Base-by-base conservation (phyloP, 345 rosid species). In the Gossypium ekmanianum region DNA sequence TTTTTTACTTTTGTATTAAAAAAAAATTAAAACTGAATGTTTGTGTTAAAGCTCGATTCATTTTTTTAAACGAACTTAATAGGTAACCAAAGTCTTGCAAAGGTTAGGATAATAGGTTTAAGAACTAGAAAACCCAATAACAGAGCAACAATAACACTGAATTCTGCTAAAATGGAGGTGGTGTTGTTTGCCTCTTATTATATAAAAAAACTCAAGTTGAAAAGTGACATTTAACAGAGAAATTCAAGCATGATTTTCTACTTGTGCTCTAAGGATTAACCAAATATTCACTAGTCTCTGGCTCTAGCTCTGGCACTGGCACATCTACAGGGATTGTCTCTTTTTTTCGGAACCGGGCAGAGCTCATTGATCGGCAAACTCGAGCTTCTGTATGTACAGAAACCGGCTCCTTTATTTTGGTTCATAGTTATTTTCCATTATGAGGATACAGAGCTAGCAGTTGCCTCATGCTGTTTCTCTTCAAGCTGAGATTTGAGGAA, bases 401-500 rank as follows among this genome's bases (percentile, higher is more conserved):
- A 64, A 73, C 3, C 43, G 11, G 29, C 61, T 43, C 58, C 52
- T 68, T 76, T 71, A 9, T 57, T 57, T 22, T 57, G 27, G 62
- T 58, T 22, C 13, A 7, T 22, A 58, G 11, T 1, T 18, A 17
- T 22, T 58, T 57, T 57, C 16, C 29, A 22, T 58, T 24, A 58
- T 0, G 29, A 3, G 9, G 16, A 10, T 43, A 24, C 73, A n/a
- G 65, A 63, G 57, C 77, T 71, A 43, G 51, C 75, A 20, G 81
- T 74, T 75, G 79, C 81, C 34, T 73, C 81, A 4, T 83, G 74
- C 64, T 84, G 80, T 76, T 89, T 85, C 78, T 86, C 93, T n/a
- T 83, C 74, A 63, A 91, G 79, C 84, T 94, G 98, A 81, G 78
- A 83, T 65, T 90, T 86, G 43, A 94, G 90, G 75, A 94, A 92